Percentiles rank a stretch among this genome's conserved stretches.
Conservation (phyloP, 1,284 basidiomycete species). For the Ceratobasidium sp. region DNA sequence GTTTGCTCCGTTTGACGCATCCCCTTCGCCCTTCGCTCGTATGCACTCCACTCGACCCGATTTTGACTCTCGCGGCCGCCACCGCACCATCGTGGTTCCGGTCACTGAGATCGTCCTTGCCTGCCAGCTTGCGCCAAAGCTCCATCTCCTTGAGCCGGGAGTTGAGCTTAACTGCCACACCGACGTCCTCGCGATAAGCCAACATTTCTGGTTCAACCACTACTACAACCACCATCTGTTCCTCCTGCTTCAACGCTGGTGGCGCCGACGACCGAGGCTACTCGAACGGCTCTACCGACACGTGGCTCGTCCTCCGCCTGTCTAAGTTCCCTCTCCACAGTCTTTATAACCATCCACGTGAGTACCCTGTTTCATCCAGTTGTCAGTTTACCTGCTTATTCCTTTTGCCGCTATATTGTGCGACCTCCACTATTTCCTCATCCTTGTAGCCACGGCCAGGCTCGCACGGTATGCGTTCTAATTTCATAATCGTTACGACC, state of each 20-base stretch:
- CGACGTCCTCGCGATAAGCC: neutral
- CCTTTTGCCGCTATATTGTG: no score
- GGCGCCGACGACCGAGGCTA: neutral
- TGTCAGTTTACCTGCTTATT: no score
- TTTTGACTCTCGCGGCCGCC: neutral
- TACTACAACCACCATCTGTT: conserved; percentile 26
- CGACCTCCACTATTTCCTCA: no score
- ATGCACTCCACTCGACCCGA: neutral
- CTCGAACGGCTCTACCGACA: no score
- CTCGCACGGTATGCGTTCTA: no score
- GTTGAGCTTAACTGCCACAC: neutral
- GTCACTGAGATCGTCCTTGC: conserved; percentile 20
- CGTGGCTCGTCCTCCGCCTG: no score
- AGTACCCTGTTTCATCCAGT: no score
- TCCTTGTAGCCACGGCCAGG: no score
- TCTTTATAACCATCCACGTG: no score
- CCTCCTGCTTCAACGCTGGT: conserved; percentile 5
- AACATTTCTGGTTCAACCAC: conserved; percentile 31
- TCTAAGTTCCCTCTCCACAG: no score
- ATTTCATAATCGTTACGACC: no score
- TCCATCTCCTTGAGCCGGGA: neutral
- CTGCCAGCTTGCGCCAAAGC: conserved; percentile 28
- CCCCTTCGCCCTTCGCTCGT: neutral
- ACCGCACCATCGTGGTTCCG: conserved; percentile 1
- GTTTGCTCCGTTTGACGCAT: conserved; percentile 16